Evolutionary conservation across 2,329 filamentous ascomycete genomes (phyloP), one percentile per base, ranked within the genome.

Genomic region (Penicillium brasilianum): DNA sequence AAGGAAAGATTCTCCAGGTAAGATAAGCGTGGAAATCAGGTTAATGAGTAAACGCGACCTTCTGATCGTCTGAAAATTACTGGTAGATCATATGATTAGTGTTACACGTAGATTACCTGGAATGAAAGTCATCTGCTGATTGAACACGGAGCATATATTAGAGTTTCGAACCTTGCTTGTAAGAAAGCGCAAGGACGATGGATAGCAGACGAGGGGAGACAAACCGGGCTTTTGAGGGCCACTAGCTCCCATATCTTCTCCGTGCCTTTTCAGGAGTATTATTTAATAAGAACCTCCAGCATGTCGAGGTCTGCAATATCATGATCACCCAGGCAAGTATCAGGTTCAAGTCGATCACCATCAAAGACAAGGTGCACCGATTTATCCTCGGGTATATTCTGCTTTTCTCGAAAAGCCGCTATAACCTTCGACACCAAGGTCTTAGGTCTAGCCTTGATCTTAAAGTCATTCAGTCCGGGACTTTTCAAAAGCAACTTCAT

Each of bases 301-400:
- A 84, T 83, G 73, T 94, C 91, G 80, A 88, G 83, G 69, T 96
- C 90, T 49, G 87, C 86, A 43, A 96, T 85, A 18, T 92, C 92
- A 2, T 88, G 84, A 37, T 90, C 87, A 48, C 81, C 81, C 49
- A 95, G 82, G 1, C 83, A 85, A 32, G 80, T 78, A 1, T 86
- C 81, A 18, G 85, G 83, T 14, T 88, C 85, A 30, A 96, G 78
- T 50, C 80, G 79, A 54, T 93, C 91, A 14, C 92, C 92, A 68
- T 96, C 92, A 75, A 92, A 93, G 66, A 84, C 81, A 11, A 96
- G 78, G 39, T 83, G 82, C 3, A 95, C 78, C 0, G 82, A 75
- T 66, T 82, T 83, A 4, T 84, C 82, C 0, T 78, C 71, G 0
- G 78, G 75, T 18, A 93, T 73, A 0, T 79, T 69, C 32, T 84